Evolutionary conservation across 306 rosid species (phyloP).

Genomic region (Pyrus bretschneideri): DNA sequence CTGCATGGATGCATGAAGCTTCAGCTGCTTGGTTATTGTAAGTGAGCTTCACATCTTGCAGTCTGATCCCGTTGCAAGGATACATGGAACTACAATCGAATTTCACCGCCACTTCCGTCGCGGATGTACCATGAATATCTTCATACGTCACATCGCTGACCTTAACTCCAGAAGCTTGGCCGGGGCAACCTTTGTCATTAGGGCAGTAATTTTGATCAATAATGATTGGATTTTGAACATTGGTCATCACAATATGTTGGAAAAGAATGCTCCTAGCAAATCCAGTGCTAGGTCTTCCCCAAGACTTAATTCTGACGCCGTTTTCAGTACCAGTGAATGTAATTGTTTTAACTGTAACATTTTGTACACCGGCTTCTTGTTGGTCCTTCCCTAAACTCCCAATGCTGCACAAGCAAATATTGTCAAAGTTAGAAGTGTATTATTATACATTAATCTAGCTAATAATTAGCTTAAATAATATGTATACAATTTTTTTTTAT

Average conservation of each 20-base stretch:
- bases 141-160: slow-evolving; percentile 18
- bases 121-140: slow-evolving; percentile 27
- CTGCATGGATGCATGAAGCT: slow-evolving; percentile 20
- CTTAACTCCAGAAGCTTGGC: slow-evolving; percentile 28
- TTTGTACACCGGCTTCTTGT: slow-evolving; percentile 47
- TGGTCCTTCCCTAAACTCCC: slow-evolving; percentile 45
- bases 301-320: slow-evolving; percentile 57
- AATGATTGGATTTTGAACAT: slow-evolving; percentile 40
- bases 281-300: slow-evolving; percentile 51
- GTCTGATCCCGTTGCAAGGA: slow-evolving; percentile 21
- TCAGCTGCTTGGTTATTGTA: slow-evolving; percentile 10
- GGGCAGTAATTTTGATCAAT: slow-evolving; percentile 61
- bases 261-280: slow-evolving; percentile 35
- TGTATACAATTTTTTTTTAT: too few species aligned
- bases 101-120: slow-evolving; percentile 26
- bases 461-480: too few species aligned
- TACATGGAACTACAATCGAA: slow-evolving; percentile 23
- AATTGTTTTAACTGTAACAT: slow-evolving; percentile 40
- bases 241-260: slow-evolving; percentile 24
- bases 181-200: slow-evolving; percentile 23
- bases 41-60: slow-evolving; percentile 23
- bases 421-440: background rate
- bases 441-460: too few species aligned
- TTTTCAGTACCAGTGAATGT: slow-evolving; percentile 33
- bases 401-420: slow-evolving; percentile 26